These are phyloP conservation scores for Trifolium fragiferum DNA, from an alignment of 306 rosid species.

Conservation along the genomic window DNA sequence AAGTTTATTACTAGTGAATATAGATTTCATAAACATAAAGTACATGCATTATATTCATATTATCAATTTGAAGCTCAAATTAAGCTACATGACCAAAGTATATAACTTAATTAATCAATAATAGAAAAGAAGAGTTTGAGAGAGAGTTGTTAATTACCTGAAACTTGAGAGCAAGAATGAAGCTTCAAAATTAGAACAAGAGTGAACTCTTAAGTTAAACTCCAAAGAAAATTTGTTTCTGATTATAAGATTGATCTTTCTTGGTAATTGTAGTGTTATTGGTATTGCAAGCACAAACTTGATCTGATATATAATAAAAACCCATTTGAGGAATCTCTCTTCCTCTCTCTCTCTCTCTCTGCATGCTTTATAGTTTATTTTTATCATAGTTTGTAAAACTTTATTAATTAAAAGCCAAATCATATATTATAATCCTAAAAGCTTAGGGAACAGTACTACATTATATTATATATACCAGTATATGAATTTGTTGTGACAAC, in stretches of 20 bases:
- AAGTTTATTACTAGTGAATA: slow-evolving; percentile 5
- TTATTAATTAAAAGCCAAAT: slow-evolving; percentile 38
- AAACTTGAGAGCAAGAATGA: slow-evolving; percentile 31
- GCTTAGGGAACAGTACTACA: background rate
- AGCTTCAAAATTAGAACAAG: slow-evolving; percentile 28
- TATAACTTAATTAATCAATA: background rate
- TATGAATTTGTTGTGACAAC: background rate
- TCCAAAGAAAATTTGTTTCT: slow-evolving; percentile 17
- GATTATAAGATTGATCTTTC: slow-evolving; percentile 31
- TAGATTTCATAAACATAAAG: background rate
- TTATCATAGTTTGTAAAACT: slow-evolving; percentile 48
- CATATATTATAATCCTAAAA: slow-evolving; percentile 28
- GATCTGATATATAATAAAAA: slow-evolving; percentile 44
- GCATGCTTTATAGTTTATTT: slow-evolving; percentile 41
- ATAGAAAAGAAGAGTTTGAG: slow-evolving; percentile 23
- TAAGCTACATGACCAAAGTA: background rate
- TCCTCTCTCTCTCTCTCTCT: slow-evolving; percentile 40
- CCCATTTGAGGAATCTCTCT: slow-evolving; percentile 51
- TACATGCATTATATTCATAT: slow-evolving; percentile 32
- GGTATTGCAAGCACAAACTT: slow-evolving; percentile 37
- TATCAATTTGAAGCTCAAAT: slow-evolving; percentile 7
- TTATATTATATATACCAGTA: background rate
- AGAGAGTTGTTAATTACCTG: background rate
- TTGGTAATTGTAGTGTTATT: slow-evolving; percentile 1
- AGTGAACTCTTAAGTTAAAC: slow-evolving; percentile 15